Evolutionary conservation across 2,329 filamentous ascomycete species (phyloP).

Genomic region (Macroventuria anomochaeta): DNA sequence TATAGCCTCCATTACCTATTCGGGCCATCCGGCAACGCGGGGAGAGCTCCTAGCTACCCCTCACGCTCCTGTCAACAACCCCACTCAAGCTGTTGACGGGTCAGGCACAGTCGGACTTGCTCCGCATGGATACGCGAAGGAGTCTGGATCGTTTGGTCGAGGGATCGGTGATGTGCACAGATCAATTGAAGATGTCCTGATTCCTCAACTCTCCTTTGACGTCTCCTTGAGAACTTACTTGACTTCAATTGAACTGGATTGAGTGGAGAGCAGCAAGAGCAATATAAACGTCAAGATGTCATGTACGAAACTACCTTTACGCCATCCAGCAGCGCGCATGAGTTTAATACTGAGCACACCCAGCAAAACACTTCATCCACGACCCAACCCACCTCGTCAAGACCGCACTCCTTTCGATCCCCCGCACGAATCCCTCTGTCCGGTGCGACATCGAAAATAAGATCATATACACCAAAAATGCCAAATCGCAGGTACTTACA

Average conservation of each 20-base stretch:
- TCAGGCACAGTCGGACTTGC: background rate
- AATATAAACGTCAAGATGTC: conserved; percentile 2
- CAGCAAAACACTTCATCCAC: conserved; percentile 84
- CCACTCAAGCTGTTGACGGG: conserved; percentile 1
- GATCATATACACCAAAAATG: conserved; percentile 56
- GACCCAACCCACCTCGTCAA: conserved; percentile 80
- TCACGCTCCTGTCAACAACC: conserved; percentile 1
- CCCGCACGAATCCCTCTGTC: conserved; percentile 82
- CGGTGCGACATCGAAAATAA: conserved; percentile 82
- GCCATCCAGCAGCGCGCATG: background rate
- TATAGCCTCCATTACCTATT: background rate
- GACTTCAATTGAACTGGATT: background rate
- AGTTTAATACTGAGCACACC: background rate
- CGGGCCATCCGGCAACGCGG: conserved; percentile 1
- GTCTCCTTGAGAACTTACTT: too few relatives aligned
- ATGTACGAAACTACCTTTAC: background rate
- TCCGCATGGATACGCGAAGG: background rate
- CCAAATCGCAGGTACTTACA: conserved; percentile 49
- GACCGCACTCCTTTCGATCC: conserved; percentile 76
- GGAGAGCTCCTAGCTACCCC: conserved; percentile 8
- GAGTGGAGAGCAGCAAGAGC: background rate
- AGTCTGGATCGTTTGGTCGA: background rate
- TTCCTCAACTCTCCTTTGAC: background rate
- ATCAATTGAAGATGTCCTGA: background rate
- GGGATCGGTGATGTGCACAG: background rate